Conservation (phyloP, 2,329 filamentous ascomycete species). For the Trichoderma sp. region DNA sequence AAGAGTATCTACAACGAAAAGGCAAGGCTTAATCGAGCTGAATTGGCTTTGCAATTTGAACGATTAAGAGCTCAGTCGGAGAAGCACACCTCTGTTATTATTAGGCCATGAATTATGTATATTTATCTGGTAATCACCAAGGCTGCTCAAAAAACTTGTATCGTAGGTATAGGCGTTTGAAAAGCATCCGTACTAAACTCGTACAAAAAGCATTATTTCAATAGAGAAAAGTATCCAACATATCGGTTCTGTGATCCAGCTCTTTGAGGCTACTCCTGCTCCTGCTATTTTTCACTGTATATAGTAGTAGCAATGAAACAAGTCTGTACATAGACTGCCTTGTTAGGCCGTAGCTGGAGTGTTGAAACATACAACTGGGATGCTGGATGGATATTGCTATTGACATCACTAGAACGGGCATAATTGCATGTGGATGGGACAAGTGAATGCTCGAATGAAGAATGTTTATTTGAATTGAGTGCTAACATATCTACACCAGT, state of each 20-base stretch:
- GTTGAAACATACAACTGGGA: too few species aligned
- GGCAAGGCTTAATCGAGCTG: slow-evolving; percentile 32
- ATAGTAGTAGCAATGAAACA: too few species aligned
- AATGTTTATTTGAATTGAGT: not conserved
- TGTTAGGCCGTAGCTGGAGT: too few species aligned
- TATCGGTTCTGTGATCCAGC: too few species aligned
- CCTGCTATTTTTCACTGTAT: too few species aligned
- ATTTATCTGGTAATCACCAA: not conserved
- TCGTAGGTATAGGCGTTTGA: not conserved
- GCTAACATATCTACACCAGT: not conserved
- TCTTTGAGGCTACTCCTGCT: not conserved
- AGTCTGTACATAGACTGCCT: not conserved
- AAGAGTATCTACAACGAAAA: slow-evolving; percentile 64
- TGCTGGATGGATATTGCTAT: too few species aligned
- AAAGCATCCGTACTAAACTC: too few species aligned
- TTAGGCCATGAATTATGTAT: not conserved
- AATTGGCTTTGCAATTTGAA: not conserved
- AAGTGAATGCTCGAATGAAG: not conserved
- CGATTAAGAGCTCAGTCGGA: not conserved
- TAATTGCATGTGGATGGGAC: not conserved
- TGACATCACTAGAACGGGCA: not conserved
- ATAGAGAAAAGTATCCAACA: too few species aligned
- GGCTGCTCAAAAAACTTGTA: not conserved
- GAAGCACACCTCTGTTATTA: not conserved
- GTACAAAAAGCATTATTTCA: not conserved